Evolutionary conservation across 2,329 filamentous ascomycete species (phyloP), one percentile per base, ranked within the genome.

Genomic region (Ascochyta clinopodiicola): DNA sequence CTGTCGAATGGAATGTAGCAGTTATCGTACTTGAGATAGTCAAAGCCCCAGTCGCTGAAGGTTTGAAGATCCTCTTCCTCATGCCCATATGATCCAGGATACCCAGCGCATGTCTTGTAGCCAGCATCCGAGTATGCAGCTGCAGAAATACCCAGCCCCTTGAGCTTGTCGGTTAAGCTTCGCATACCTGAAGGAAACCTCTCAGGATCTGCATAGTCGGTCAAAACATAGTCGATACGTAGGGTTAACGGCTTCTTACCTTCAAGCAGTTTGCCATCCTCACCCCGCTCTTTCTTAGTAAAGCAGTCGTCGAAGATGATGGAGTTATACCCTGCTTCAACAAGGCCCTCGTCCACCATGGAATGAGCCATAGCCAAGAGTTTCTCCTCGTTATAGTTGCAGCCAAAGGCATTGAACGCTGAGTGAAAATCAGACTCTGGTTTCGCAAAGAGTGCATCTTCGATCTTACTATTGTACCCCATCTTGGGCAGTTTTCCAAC

Each of bases 21-120:
- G 22, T 69, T 70, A 45, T 71, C 68, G 40, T 71, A 71, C 36
- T 69, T 71, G 15, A 69, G 59, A 34, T 67, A 70, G 44, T 70
- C 64, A 38, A 70, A 57, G 6, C 61, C 67, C 66, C 67, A 70
- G n/a, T 62, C 61, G 1, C 82, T 80, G 63, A 82, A 86, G 0
- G 82, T 81, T 19, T 77, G 68, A 1, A 84, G 84, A 65, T 88
- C 86, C 12, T 82, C 71, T 1, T 75, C 68, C 62, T 88, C 85
- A 51, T 55, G 52, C 2, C 52, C 52, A 17, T 55, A 46, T 1
- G 80, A 83, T 0, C 80, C 85, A 4, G 83, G 80, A 61, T 86
- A 86, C 1, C 80, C 79, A 1, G 78, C 84, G 60, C 84, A 86
- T 2, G 82, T 84, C 42, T 48, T 40, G 2, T 62, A 74, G 40